Evolutionary conservation across 1,139 yeast species (phyloP), one percentile per base, ranked within the genome.

Genomic region (Blastobotrys arbuscula): DNA sequence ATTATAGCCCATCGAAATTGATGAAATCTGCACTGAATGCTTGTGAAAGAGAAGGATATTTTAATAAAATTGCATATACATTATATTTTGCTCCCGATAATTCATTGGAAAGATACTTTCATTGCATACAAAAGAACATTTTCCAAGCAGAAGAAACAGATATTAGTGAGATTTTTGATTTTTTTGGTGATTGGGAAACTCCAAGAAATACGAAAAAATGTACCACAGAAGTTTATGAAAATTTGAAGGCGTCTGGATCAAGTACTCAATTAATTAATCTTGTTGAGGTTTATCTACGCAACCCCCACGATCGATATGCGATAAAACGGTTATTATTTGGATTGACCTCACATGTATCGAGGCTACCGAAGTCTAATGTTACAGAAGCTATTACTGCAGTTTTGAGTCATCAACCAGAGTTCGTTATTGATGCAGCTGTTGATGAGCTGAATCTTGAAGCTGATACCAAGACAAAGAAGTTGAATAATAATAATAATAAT

Each of bases 371-470:
- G 10, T 7, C 21, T n/a, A 4, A 36, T 20, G 16, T 19, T 36
- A 18, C 39, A 13, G 39, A 36, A 36, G 39, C 39, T 19, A 19
- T 24, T n/a, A n/a, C 24, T 18, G 21, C 39, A 5, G 39, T 36
- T 21, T 24, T 36, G 9, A 36, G 39, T 24, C 39, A 21, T n/a
- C 39, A 36, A 19, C 39, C 39, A 3, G 23, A 36, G 2, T 36
- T 36, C 13, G 39, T 36, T 3, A 36, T 36, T 24, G 24, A 36
- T 6, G 39, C 23, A n/a, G 39, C 39, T 8, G 39, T 36, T 3
- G 26, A 13, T 7, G 38, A 18, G 18, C 18, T 34, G 12, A 19
- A 36, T 19, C 23, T 15, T 7, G 39, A 36, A 19, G 2, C 24
- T 7, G 21, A 19, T 9, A 2, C 12, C 4, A 13, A 6, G 3